Percentiles rank a stretch among this genome's conserved stretches.
phyloP scores from a whole-genome alignment of 176 grass and related monocot species.

The Panicum miliaceum region DNA sequence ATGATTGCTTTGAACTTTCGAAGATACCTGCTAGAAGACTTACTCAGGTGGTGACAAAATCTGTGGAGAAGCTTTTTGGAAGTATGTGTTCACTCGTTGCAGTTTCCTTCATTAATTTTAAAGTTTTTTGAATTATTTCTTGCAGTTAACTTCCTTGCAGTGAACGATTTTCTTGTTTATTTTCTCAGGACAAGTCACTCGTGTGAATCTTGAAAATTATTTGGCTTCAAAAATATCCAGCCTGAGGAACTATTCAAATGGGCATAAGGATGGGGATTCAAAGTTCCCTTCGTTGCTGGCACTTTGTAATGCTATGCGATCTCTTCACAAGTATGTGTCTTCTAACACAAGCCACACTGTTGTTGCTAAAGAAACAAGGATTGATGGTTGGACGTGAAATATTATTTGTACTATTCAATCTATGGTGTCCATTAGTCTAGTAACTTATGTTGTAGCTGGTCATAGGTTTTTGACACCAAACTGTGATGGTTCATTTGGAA shows the following conservation, averaged over 20 bases:
- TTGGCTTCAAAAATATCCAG: slow-evolving; percentile 76
- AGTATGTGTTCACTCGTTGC: slow-evolving; percentile 65
- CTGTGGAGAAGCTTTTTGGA: slow-evolving; percentile 91
- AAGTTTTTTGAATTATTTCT: slow-evolving; percentile 2
- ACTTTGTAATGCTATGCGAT: slow-evolving; percentile 81
- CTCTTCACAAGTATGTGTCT: slow-evolving; percentile 74
- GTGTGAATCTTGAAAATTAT: slow-evolving; percentile 79
- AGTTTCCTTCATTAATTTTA: slow-evolving; percentile 14
- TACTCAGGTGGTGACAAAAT: slow-evolving; percentile 87
- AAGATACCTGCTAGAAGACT: slow-evolving; percentile 83
- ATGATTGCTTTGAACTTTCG: slow-evolving; percentile 88
- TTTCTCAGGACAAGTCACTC: slow-evolving; percentile 73
- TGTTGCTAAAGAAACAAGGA: slow-evolving; percentile 7
- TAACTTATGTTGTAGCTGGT: not conserved
- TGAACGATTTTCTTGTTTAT: not conserved
- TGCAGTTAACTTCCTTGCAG: not conserved
- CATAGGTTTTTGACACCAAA: not conserved
- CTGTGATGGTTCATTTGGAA: not conserved
- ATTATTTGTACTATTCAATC: not conserved
- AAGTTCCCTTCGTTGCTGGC: slow-evolving; percentile 63
- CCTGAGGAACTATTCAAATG: slow-evolving; percentile 75
- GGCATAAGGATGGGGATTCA: slow-evolving; percentile 53
- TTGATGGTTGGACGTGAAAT: slow-evolving; percentile 2
- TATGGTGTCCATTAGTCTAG: not conserved
- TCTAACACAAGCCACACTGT: not conserved